phyloP scores from a whole-genome alignment of 495 filamentous ascomycete species.

The Lophiotrema nucula region DNA sequence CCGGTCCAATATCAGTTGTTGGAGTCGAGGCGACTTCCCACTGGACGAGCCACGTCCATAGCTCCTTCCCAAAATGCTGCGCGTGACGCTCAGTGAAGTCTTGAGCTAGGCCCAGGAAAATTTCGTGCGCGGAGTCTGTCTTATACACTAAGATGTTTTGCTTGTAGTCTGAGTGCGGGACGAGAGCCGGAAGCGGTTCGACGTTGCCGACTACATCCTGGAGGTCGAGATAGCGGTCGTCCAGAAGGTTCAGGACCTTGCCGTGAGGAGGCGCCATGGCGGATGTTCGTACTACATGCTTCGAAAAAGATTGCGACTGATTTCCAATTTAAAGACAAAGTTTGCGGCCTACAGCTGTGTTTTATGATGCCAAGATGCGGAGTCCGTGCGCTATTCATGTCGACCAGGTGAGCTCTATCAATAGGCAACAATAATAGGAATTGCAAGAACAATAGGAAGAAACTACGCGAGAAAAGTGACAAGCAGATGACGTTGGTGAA shows the following conservation, averaged over 20 bases:
- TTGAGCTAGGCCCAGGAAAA: slow-evolving; percentile 13
- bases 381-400: no score
- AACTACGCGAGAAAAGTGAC: no score
- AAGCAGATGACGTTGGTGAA: no score
- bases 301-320: not conserved
- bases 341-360: no score
- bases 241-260: slow-evolving; percentile 16
- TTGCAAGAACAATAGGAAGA: no score
- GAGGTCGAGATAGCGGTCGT: slow-evolving; percentile 11
- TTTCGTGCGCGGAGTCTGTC: not conserved
- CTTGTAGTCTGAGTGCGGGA: not conserved
- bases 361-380: no score
- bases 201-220: slow-evolving; percentile 25
- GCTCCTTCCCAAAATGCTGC: not conserved
- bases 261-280: slow-evolving; percentile 10
- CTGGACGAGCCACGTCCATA: slow-evolving; percentile 22
- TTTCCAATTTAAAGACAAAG: not conserved
- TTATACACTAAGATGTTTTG: not conserved
- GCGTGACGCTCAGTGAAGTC: slow-evolving; percentile 8
- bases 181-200: slow-evolving; percentile 10
- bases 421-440: no score
- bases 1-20: not conserved
- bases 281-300: no score
- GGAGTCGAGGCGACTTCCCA: slow-evolving; percentile 8
- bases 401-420: no score